A percentile compares a stretch with the other conserved stretches of the same genome.
Evolutionary conservation across 495 filamentous ascomycete species (phyloP).

Genomic region (Poronia punctata): DNA sequence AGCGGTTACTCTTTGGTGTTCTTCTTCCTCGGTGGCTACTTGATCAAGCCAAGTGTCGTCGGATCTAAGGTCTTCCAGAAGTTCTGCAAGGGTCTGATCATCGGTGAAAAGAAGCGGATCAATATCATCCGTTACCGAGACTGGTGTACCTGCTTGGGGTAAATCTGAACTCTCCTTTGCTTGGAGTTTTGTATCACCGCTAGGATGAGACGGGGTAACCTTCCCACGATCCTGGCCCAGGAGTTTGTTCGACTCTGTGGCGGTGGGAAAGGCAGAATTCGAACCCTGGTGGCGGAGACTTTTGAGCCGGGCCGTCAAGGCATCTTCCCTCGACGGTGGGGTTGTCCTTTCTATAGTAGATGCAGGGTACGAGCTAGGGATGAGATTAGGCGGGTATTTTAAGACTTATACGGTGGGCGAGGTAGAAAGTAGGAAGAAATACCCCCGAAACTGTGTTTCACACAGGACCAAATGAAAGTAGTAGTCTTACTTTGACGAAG

Average conservation of each 20-base stretch:
- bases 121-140: conserved; percentile 9
- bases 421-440: background rate
- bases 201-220: conserved; percentile 6
- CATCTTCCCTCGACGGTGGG: conserved; percentile 35
- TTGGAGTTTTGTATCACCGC: background rate
- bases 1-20: conserved; percentile 16
- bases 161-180: conserved; percentile 7
- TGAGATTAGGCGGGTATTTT: conserved; percentile 9
- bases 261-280: conserved; percentile 5
- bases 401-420: background rate
- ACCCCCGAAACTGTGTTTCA: conserved; percentile 6
- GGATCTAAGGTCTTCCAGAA: conserved; percentile 28
- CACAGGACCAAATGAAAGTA: background rate
- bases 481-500: conserved; percentile 26
- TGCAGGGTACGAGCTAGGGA: conserved; percentile 8
- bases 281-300: conserved; percentile 28
- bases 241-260: background rate
- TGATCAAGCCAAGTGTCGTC: conserved; percentile 21
- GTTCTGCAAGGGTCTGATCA: conserved; percentile 30
- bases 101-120: conserved; percentile 21
- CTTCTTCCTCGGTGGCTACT: conserved; percentile 21
- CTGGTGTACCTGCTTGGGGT: conserved; percentile 7
- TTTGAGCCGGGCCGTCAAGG: conserved; percentile 35
- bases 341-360: conserved; percentile 19
- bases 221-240: background rate